Base-by-base conservation (phyloP, 192 early-diverging fungal genomes). In the Phycomyces blakesleeanus region DNA sequence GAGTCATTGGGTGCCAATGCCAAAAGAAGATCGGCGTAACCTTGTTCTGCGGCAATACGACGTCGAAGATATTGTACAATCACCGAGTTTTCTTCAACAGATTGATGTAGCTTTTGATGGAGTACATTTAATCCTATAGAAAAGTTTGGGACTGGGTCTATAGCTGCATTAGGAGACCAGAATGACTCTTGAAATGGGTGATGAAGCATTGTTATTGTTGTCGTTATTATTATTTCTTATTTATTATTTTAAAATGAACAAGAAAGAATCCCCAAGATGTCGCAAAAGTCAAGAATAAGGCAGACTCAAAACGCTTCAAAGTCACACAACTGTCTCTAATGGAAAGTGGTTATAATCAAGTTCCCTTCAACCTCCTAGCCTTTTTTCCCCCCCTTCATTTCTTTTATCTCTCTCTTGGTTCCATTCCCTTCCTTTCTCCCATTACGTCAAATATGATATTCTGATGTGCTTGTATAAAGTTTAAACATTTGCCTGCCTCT, bases 1-100 rank as follows among this genome's bases (percentile, higher is more conserved):
- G 29, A 51, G 22, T 26, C 50, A 2, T 24, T 44, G 5, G 29
- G 8, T 8, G 51, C 27, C 24, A 51, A 47, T 38, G 55, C 40
- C 41, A 73, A 20, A 37, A 44, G 40, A 64, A 65, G 14, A 38
- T 61, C 57, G 44, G 69, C 68, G 55, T 78, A 77, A 2, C 59
- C 54, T 50, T 73, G 66, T 61, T 77, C 71, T 16, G 72, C 63
- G 21, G 71, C 68, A 55, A 80, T 74, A 5, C 78, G 75, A 29
- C 77, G 75, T 27, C 68, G 61, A 40, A 83, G 57, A 42, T 78
- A 81, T 1, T 57, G 64, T 22, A 77, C 38, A 49, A 83, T 77
- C 49, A 81, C 81, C 39, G 80, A 70, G 68, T 83, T 80, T 52
- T 83, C 81, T 4, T 75, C 55, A 8, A 55, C 66, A n/a, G 77